Evolutionary conservation across 1,284 basidiomycete genomes (phyloP).

Genomic region (Fomitopsis palustris): DNA sequence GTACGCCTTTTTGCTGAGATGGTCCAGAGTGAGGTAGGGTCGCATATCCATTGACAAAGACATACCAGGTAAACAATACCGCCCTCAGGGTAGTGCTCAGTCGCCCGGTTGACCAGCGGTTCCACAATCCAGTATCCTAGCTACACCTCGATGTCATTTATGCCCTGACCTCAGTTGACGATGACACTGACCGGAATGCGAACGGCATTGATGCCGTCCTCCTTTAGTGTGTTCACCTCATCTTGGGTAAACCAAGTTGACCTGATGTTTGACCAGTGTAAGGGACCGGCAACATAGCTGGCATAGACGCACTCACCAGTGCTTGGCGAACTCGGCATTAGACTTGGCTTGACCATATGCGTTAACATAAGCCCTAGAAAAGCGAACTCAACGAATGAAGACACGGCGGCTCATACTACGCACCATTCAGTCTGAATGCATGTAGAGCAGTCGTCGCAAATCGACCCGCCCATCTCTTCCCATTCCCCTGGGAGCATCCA

Average conservation of each 20-base stretch:
- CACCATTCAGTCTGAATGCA: slow-evolving; percentile 65
- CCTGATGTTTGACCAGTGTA: slow-evolving; percentile 32
- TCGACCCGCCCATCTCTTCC: slow-evolving; percentile 61
- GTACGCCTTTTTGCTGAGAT: slow-evolving; percentile 54
- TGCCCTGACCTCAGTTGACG: background rate
- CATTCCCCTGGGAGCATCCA: slow-evolving; percentile 75
- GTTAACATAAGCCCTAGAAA: slow-evolving; percentile 49
- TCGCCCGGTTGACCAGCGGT: slow-evolving; percentile 55
- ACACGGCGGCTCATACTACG: background rate
- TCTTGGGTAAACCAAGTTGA: slow-evolving; percentile 66
- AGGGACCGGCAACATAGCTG: too few species aligned
- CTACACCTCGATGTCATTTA: slow-evolving; percentile 29
- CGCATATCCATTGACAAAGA: background rate
- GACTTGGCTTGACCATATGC: slow-evolving; percentile 55
- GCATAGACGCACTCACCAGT: slow-evolving; percentile 46
- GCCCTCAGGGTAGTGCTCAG: slow-evolving; percentile 66
- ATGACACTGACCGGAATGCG: slow-evolving; percentile 59
- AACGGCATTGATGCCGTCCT: slow-evolving; percentile 66
- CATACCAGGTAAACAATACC: slow-evolving; percentile 62
- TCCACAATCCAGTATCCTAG: slow-evolving; percentile 83
- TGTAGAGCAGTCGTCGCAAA: slow-evolving; percentile 46
- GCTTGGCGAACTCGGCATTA: slow-evolving; percentile 54
- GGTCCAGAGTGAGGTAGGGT: background rate
- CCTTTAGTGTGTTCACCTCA: slow-evolving; percentile 51
- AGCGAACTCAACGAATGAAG: background rate